Base-by-base conservation (phyloP, 495 filamentous ascomycete species). In the Aspergillus carlsbadensis region DNA sequence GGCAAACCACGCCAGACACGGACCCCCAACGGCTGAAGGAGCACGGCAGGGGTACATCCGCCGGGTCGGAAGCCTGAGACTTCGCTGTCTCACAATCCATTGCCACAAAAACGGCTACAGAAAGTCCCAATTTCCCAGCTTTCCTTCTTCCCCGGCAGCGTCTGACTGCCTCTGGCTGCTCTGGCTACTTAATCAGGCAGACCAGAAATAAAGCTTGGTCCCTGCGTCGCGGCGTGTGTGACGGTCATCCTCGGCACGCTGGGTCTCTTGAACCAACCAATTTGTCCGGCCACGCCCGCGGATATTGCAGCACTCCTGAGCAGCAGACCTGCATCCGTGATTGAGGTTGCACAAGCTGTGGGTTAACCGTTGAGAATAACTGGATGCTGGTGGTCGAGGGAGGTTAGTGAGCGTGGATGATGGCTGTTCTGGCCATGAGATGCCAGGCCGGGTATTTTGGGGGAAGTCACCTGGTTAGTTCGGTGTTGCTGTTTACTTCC, bases 151-250 rank as follows among this genome's bases (percentile, higher is more conserved):
- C 26, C 36, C 36, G 11, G 8, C 26, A 29, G 26, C 8, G 26
- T 29, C 3, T 29, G 26, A n/a, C 8, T 3, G 26, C 8, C 26
- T 29, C 26, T 29, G 26, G 26, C 26, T 29, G 26, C 26, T 29
- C 26, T 29, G 8, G 26, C 26, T 29, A 4, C 8, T 29, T 8
- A 26, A 2, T 31, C 22, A n/a, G 21, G 10, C 44, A 14, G 29
- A 24, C 34, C 44, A 56, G 54, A 56, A 56, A 42, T 56, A 50
- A 56, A 35, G n/a, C 49, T 50, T 56, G 53, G 54, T 50, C 54
- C 54, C 40, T 56, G 54, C 54, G 54, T 39, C 31, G 15, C 22
- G 37, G 44, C 11, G 40, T 21, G 54, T 56, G 24, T 11, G 43
- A 56, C 54, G n/a, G 35, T 22, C 54, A 56, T 56, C 45, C 54